These are phyloP conservation scores for Pythium dissimile DNA, from an alignment of 352 stramenopile genomes.

Conservation along the genomic window DNA sequence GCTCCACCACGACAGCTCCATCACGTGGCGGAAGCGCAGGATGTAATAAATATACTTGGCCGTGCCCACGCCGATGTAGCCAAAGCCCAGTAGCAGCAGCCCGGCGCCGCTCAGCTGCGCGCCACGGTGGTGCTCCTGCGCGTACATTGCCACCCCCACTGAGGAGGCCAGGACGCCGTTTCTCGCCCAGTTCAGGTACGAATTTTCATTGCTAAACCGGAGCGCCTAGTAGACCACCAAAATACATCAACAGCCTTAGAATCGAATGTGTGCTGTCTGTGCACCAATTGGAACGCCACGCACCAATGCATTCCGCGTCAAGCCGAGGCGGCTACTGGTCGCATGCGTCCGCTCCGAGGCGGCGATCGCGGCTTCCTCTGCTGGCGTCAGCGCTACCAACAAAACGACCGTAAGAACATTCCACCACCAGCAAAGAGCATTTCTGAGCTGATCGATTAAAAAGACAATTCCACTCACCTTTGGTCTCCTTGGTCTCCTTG, in stretches of 20 bases:
- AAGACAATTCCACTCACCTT: background rate
- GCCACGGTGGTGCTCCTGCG: slow-evolving; percentile 83
- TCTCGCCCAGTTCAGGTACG: slow-evolving; percentile 85
- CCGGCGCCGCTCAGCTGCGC: slow-evolving; percentile 78
- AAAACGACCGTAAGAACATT: no score
- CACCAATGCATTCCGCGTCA: slow-evolving; percentile 35
- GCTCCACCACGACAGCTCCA: slow-evolving; percentile 84
- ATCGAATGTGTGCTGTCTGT: no score
- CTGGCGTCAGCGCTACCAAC: slow-evolving; percentile 5
- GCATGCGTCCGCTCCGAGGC: slow-evolving; percentile 34
- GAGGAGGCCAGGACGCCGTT: slow-evolving; percentile 81
- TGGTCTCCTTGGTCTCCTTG: background rate
- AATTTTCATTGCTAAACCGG: slow-evolving; percentile 87
- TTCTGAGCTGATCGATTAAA: no score
- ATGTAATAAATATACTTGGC: slow-evolving; percentile 91
- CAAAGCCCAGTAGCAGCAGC: slow-evolving; percentile 78
- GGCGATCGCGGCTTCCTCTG: slow-evolving; percentile 24
- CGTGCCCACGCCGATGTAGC: slow-evolving; percentile 85
- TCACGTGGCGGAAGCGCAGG: slow-evolving; percentile 81
- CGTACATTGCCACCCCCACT: slow-evolving; percentile 86
- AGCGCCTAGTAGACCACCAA: slow-evolving; percentile 38
- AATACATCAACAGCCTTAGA: background rate
- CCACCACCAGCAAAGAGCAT: no score
- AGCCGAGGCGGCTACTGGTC: slow-evolving; percentile 27
- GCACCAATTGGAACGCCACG: background rate